Conservation (phyloP, 305 asterid species). For the Fraxinus xanthoxyloides region DNA sequence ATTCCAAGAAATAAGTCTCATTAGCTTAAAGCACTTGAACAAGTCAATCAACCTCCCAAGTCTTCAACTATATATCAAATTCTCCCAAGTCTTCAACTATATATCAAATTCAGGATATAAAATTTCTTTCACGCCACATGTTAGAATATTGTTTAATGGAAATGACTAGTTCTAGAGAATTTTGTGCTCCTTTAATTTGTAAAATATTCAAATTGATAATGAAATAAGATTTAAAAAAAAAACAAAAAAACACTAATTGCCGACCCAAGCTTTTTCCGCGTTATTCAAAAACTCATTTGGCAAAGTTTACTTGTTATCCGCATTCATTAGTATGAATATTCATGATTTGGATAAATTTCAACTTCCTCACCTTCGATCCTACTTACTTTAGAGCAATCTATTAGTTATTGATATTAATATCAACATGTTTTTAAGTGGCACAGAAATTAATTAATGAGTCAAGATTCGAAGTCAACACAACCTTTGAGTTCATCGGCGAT, state of each 20-base stretch:
- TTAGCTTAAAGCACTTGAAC: neutral
- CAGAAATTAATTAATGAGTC: neutral
- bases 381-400: neutral
- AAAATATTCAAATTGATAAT: neutral
- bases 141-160: neutral
- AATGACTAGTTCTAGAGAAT: neutral
- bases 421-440: neutral
- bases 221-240: neutral
- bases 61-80: neutral
- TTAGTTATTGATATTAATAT: neutral
- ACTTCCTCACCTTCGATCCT: neutral
- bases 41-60: neutral
- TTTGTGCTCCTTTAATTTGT: neutral
- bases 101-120: neutral
- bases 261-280: neutral
- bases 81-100: neutral
- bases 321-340: neutral
- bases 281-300: neutral
- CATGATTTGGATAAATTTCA: neutral
- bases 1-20: neutral
- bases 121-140: neutral
- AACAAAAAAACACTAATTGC: neutral
- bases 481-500: constrained; percentile 51
- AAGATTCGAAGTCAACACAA: constrained; percentile 32
- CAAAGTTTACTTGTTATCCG: neutral